Evolutionary conservation across 768 basidiomycete genomes (phyloP), one percentile per base, ranked within the genome.

Genomic region (Mycena galopus): DNA sequence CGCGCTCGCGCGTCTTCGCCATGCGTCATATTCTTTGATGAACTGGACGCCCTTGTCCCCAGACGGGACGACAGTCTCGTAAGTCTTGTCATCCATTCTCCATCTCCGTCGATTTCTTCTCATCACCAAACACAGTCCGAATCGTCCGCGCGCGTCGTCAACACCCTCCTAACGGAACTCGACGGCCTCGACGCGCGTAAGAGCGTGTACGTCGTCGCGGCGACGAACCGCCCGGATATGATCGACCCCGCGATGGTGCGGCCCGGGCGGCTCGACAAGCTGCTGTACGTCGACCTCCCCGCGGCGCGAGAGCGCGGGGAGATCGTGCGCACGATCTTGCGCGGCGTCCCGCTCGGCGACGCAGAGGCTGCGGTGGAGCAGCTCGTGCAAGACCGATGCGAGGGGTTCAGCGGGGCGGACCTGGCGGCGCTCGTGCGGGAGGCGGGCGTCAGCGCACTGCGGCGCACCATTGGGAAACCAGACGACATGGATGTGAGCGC

Each of bases 161-260:
- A 98, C 82, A 98, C 96, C 0, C 90, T 98, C 8, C 88, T 98
- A 7, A 97, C 96, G 9, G 96, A 98, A 79, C 91, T 98, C 25
- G 96, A 98, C 74, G 96, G 96, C 0, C 91, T 98, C 29, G 95
- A 96, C 71, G 86, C 90, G 2, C 90, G 96, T 37, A 95, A 94
- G 81, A 88, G 89, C 47, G 95, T 98, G 69, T 97, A 96, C 77
- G 96, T 98, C 51, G 95, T 98, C 69, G 96, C 94, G 0, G 97
- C 97, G 10, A 98, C 96, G 33, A 98, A 97, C 81, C 87, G 96
- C 16, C 96, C 96, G 1, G 96, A 98, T 83, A 97, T 97, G 92
- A 96, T 98, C 71, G 96, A 98, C 78, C 97, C 96, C 0, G 96
- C 97, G 9, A 97, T 97, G 96, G 95, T 96, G 64, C 93, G 96